Percentiles rank a stretch among this genome's conserved stretches.
phyloP scores from a whole-genome alignment of 768 basidiomycete genomes.

The Psilocybe subaeruginosa region DNA sequence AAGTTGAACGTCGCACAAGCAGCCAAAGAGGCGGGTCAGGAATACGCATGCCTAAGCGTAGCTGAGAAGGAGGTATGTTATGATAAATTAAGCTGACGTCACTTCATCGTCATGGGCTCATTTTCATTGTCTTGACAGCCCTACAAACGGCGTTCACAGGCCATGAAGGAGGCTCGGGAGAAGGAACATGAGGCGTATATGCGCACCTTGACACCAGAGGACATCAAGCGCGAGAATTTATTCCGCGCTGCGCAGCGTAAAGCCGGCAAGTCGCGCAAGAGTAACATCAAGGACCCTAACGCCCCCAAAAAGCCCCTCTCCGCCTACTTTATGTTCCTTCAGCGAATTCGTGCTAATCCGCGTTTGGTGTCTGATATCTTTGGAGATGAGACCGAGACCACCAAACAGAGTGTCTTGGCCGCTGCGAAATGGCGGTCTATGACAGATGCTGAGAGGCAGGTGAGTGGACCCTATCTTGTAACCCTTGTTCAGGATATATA shows the following conservation, averaged over 20 bases:
- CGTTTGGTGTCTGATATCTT: constrained; percentile 80
- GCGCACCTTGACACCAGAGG: constrained; percentile 87
- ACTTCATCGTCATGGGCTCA: constrained; percentile 15
- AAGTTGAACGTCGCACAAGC: constrained; percentile 96
- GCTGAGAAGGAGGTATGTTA: constrained; percentile 82
- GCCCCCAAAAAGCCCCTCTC: constrained; percentile 95
- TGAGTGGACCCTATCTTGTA: constrained; percentile 35
- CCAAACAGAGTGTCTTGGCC: constrained; percentile 92
- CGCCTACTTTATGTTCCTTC: constrained; percentile 95
- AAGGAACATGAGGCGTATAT: constrained; percentile 84
- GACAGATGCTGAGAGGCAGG: constrained; percentile 93
- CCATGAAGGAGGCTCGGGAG: constrained; percentile 85
- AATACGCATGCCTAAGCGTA: constrained; percentile 76
- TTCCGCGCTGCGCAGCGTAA: constrained; percentile 92
- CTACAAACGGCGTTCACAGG: constrained; percentile 82
- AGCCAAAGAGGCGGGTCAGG: constrained; percentile 91
- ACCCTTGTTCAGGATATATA: not conserved
- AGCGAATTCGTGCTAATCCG: constrained; percentile 82
- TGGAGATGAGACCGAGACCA: constrained; percentile 90
- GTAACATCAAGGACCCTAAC: constrained; percentile 96
- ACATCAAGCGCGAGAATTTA: constrained; percentile 92
- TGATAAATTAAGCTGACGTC: constrained; percentile 35
- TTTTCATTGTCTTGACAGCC: constrained; percentile 48
- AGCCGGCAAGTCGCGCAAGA: constrained; percentile 89
- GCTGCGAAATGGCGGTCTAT: constrained; percentile 93